Conservation (phyloP, 129 eudicot genomes). For the Gnaphalium uliginosum region DNA sequence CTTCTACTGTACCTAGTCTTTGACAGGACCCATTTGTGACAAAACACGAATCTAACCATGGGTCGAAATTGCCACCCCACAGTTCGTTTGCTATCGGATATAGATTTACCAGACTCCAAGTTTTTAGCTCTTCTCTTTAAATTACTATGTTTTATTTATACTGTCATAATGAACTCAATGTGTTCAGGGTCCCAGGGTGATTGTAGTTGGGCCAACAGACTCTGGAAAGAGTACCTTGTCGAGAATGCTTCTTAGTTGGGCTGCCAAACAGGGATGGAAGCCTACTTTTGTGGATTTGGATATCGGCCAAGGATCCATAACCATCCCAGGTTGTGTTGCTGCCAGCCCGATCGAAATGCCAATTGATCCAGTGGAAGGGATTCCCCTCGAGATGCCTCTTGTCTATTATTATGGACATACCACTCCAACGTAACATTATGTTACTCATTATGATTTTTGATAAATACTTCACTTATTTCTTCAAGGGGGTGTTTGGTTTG, state of each 20-base stretch:
- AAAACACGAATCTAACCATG: background rate
- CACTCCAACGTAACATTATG: slow-evolving; percentile 65
- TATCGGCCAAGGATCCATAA: slow-evolving; percentile 93
- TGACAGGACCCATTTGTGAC: background rate
- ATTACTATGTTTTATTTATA: background rate
- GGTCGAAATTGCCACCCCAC: background rate
- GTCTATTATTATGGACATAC: slow-evolving; percentile 84
- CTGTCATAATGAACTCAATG: slow-evolving; percentile 6
- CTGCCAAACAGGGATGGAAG: slow-evolving; percentile 98
- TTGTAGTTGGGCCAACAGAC: slow-evolving; percentile 96
- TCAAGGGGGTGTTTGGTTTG: background rate
- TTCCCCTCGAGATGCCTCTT: slow-evolving; percentile 97
- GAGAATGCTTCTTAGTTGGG: slow-evolving; percentile 99
- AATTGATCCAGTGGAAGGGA: slow-evolving; percentile 98
- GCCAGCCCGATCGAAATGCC: slow-evolving; percentile 96
- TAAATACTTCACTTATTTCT: slow-evolving; percentile 1
- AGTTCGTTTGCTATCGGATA: background rate
- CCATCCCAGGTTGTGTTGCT: slow-evolving; percentile 88
- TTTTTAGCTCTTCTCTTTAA: background rate
- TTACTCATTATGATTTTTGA: background rate
- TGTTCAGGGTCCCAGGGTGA: slow-evolving; percentile 87
- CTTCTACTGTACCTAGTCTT: background rate
- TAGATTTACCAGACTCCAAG: background rate
- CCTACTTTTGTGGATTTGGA: slow-evolving; percentile 97
- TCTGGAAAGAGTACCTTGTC: slow-evolving; percentile 95